Percentiles rank a stretch among this genome's conserved stretches.
Conservation (phyloP, 345 rosid species). For the Ceriops tagal region DNA sequence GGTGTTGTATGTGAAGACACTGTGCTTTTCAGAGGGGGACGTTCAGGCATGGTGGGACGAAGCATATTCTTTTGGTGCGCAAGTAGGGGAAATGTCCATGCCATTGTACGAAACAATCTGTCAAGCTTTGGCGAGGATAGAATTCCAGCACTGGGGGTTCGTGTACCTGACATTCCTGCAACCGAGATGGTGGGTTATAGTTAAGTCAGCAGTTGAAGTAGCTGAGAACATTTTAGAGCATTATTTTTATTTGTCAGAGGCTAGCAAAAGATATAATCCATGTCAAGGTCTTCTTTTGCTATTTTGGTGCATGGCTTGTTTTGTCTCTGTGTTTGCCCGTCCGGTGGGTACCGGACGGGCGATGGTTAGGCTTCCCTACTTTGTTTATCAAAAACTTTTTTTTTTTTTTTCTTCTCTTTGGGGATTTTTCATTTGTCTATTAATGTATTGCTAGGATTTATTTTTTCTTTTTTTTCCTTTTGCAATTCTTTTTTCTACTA, state of each 20-base stretch:
- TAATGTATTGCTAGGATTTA: no score
- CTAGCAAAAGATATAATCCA: constrained; percentile 13
- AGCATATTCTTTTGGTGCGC: background rate
- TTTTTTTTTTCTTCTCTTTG: background rate
- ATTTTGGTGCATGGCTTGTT: background rate
- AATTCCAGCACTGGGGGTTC: background rate
- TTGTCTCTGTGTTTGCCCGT: background rate
- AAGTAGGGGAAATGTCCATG: background rate
- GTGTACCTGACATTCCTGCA: constrained; percentile 6
- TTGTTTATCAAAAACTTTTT: background rate
- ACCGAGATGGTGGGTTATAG: background rate
- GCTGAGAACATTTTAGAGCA: constrained; percentile 18
- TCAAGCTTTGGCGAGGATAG: background rate
- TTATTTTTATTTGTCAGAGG: constrained; percentile 23
- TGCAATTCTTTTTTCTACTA: no score
- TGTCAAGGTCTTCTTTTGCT: background rate
- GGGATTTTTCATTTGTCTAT: background rate
- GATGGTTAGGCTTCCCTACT: constrained; percentile 6
- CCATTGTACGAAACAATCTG: background rate
- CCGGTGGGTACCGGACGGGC: background rate
- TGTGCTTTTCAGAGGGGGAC: background rate
- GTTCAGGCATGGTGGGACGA: constrained; percentile 1
- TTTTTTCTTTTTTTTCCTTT: no score
- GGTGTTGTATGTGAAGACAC: background rate
- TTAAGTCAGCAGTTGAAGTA: constrained; percentile 8